A percentile compares a stretch with the other conserved stretches of the same genome.
Evolutionary conservation across 2,329 filamentous ascomycete species (phyloP).

Genomic region (Helicocarpus griseus): DNA sequence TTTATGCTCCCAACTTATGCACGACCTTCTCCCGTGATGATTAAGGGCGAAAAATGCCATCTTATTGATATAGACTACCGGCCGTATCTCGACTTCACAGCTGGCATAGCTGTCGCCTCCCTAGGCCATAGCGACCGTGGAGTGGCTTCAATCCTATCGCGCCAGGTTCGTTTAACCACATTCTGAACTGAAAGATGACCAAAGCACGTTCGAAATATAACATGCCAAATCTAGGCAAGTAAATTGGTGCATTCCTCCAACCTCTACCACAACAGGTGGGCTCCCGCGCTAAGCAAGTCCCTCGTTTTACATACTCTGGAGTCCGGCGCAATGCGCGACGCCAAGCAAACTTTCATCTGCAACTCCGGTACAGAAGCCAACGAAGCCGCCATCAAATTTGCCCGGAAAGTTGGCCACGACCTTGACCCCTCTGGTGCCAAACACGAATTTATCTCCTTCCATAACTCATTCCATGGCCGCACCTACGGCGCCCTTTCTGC

Average conservation of each 20-base stretch:
- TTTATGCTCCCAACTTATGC: conserved; percentile 97
- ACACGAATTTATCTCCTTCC: conserved; percentile 79
- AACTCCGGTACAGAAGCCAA: conserved; percentile 97
- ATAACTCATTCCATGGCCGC: conserved; percentile 87
- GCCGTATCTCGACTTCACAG: conserved; percentile 87
- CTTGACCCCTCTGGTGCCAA: conserved; percentile 63
- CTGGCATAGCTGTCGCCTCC: conserved; percentile 90
- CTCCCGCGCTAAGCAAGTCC: conserved; percentile 74
- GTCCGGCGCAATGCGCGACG: conserved; percentile 73
- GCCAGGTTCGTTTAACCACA: conserved; percentile 55
- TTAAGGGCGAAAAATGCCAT: conserved; percentile 76
- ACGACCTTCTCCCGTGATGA: conserved; percentile 80
- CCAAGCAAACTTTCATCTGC: conserved; percentile 76
- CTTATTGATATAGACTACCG: conserved; percentile 84
- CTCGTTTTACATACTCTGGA: conserved; percentile 72
- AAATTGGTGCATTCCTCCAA: conserved; percentile 88
- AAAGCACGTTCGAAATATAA: background rate
- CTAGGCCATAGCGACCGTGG: conserved; percentile 83
- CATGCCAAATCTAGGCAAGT: conserved; percentile 40
- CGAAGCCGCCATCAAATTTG: conserved; percentile 95
- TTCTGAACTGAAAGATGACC: background rate
- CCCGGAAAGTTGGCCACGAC: conserved; percentile 77
- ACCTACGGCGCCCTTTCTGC: conserved; percentile 95
- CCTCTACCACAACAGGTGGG: conserved; percentile 96
- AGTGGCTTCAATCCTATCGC: conserved; percentile 61